These are phyloP conservation scores for Zymoseptoria crescenta DNA, from an alignment of 2,329 filamentous ascomycete genomes.

Conservation along the genomic window DNA sequence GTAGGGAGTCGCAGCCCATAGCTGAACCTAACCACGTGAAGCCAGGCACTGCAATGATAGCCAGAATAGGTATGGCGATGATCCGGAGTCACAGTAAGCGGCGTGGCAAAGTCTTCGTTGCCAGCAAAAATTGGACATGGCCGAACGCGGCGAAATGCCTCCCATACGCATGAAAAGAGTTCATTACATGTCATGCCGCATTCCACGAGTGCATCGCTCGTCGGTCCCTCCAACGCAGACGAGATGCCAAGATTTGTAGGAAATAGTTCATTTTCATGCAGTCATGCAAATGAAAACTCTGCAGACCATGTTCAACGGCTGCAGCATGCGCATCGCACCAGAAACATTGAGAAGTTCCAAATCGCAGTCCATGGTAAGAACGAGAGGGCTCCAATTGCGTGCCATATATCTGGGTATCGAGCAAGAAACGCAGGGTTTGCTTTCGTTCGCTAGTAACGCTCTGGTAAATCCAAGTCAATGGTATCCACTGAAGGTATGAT, in stretches of 20 bases:
- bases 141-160: neutral
- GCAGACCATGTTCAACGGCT: neutral
- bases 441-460: neutral
- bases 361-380: neutral
- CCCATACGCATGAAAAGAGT: neutral
- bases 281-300: neutral
- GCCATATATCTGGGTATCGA: neutral
- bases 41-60: no score
- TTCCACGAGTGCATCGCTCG: neutral
- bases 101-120: neutral
- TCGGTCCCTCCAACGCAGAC: neutral
- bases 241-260: no score
- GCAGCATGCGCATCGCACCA: neutral
- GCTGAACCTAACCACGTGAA: no score
- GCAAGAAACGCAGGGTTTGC: neutral
- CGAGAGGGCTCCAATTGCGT: neutral
- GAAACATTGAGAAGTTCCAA: neutral
- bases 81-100: neutral
- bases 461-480: neutral
- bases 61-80: no score
- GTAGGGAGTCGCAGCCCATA: no score
- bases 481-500: neutral
- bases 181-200: neutral
- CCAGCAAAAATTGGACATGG: neutral
- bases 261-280: no score